These are phyloP conservation scores for Suillus weaverae DNA, from an alignment of 768 basidiomycete genomes.

Conservation along the genomic window DNA sequence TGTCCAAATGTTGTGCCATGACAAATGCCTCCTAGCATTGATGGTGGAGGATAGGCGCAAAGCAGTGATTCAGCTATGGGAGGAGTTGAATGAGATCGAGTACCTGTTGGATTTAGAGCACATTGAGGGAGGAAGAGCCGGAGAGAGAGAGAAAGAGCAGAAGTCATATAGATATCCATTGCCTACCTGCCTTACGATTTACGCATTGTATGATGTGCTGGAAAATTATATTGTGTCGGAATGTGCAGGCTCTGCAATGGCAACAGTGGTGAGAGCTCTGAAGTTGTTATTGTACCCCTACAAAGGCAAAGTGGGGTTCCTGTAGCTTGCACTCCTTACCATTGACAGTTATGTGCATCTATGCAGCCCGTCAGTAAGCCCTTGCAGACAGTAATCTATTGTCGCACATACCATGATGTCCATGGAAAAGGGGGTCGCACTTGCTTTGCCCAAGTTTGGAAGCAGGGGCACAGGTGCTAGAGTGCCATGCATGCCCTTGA, in stretches of 20 bases:
- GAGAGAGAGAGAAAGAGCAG: no score
- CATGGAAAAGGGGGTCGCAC: constrained; percentile 64
- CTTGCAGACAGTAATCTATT: neutral
- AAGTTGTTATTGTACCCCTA: constrained; percentile 12
- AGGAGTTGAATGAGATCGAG: no score
- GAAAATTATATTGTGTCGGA: neutral
- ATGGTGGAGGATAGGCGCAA: no score
- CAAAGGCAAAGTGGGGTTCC: constrained; percentile 36
- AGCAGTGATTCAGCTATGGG: no score
- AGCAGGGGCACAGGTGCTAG: constrained; percentile 64
- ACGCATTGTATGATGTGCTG: no score
- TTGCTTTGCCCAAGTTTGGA: constrained; percentile 73
- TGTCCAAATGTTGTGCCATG: no score
- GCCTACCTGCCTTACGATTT: no score
- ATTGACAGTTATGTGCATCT: constrained; percentile 75
- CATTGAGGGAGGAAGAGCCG: no score
- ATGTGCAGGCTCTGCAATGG: constrained; percentile 17
- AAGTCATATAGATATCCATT: no score
- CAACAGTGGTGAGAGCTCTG: constrained; percentile 16
- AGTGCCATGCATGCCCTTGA: constrained; percentile 53
- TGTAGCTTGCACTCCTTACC: constrained; percentile 69
- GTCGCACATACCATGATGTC: constrained; percentile 55
- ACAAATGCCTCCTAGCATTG: no score
- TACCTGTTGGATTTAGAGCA: no score
- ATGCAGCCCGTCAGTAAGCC: constrained; percentile 6